Conservation (phyloP, 2,329 filamentous ascomycete genomes). For the Cytospora paraplurivora region DNA sequence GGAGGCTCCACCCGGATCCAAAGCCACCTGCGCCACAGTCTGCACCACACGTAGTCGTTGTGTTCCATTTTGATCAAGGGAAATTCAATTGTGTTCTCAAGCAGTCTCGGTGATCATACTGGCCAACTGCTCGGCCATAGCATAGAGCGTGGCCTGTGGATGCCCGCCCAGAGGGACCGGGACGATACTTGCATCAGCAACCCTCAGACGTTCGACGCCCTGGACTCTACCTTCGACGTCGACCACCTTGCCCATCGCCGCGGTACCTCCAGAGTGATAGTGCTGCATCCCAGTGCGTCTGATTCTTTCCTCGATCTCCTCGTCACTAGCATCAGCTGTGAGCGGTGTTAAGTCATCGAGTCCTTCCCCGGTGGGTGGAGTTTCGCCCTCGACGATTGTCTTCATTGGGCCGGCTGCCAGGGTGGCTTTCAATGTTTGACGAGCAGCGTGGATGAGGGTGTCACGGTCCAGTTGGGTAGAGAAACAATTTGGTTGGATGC, state of each 20-base stretch:
- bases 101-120: conserved; percentile 47
- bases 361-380: neutral
- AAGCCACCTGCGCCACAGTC: no score
- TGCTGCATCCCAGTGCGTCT: conserved; percentile 28
- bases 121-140: conserved; percentile 61
- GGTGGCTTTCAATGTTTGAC: neutral
- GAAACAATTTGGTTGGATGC: conserved; percentile 12
- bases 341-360: conserved; percentile 1
- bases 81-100: neutral
- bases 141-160: conserved; percentile 53
- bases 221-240: conserved; percentile 21
- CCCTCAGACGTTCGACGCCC: conserved; percentile 30
- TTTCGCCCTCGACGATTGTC: neutral
- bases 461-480: conserved; percentile 35
- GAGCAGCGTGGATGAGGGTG: neutral
- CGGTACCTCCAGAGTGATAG: conserved; percentile 28
- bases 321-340: conserved; percentile 28
- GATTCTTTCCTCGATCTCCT: conserved; percentile 32
- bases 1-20: no score
- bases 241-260: conserved; percentile 14
- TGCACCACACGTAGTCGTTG: no score
- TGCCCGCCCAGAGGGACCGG: conserved; percentile 46
- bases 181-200: conserved; percentile 30
- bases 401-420: neutral
- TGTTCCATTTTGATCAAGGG: no score